Percentiles rank a stretch among this genome's conserved stretches.
Conservation (phyloP, 2,329 filamentous ascomycete genomes). For the Parascedosporium putredinis region DNA sequence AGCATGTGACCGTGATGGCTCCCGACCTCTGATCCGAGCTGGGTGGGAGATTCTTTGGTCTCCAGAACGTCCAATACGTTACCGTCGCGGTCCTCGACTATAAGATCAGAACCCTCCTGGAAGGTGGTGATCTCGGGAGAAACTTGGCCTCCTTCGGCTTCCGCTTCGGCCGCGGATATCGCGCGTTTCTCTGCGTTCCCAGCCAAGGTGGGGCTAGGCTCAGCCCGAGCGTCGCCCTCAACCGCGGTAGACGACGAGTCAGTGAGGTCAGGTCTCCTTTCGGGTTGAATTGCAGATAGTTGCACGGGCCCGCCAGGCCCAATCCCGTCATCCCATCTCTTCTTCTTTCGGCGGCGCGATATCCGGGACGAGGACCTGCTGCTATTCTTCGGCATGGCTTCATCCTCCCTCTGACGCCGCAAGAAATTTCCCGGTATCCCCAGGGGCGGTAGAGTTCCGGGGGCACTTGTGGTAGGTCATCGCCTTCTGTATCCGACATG, state of each 20-base stretch:
- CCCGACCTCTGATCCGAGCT: slow-evolving; percentile 70
- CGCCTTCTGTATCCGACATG: slow-evolving; percentile 68
- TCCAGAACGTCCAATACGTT: slow-evolving; percentile 66
- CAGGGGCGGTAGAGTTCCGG: slow-evolving; percentile 61
- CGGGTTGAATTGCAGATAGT: slow-evolving; percentile 79
- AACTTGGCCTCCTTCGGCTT: neutral
- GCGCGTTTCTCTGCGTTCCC: neutral
- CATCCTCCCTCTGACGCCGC: slow-evolving; percentile 72
- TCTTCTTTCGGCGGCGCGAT: slow-evolving; percentile 53
- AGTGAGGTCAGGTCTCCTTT: too few relatives aligned
- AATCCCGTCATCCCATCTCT: slow-evolving; percentile 59
- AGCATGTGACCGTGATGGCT: slow-evolving; percentile 38
- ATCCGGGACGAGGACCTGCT: slow-evolving; percentile 52
- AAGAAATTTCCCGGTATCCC: slow-evolving; percentile 68
- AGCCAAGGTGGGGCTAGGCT: too few relatives aligned
- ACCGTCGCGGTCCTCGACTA: slow-evolving; percentile 79
- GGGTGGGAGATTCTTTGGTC: slow-evolving; percentile 20
- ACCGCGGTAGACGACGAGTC: neutral
- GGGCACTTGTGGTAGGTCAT: slow-evolving; percentile 53
- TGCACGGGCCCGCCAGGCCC: slow-evolving; percentile 80
- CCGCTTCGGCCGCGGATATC: neutral
- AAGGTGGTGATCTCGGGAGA: slow-evolving; percentile 52
- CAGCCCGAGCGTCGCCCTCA: neutral
- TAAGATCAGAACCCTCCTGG: slow-evolving; percentile 66
- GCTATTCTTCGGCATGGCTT: slow-evolving; percentile 38